Evolutionary conservation across 495 filamentous ascomycete genomes (phyloP).

Genomic region (Neurospora hispaniola): DNA sequence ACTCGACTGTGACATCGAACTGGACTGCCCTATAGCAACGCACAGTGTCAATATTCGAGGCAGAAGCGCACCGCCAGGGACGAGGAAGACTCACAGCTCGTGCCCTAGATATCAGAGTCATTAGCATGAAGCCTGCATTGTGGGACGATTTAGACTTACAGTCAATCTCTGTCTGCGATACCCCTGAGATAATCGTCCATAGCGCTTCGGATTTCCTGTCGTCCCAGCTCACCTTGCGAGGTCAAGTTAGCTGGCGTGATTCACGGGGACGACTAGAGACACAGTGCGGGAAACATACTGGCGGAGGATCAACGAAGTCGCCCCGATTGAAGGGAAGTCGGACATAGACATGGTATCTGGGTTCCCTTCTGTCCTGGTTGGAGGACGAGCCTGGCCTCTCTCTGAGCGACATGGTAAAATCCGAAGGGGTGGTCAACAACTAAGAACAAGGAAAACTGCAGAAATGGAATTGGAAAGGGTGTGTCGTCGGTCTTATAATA

Average conservation of each 20-base stretch:
- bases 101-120: constrained; percentile 49
- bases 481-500: neutral
- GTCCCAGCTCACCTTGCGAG: constrained; percentile 44
- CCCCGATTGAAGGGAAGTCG: constrained; percentile 79
- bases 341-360: constrained; percentile 66
- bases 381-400: constrained; percentile 9
- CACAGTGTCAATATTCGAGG: constrained; percentile 13
- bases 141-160: constrained; percentile 45
- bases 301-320: constrained; percentile 82
- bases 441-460: neutral
- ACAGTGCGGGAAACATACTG: constrained; percentile 41
- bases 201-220: constrained; percentile 71
- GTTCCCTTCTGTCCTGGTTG: constrained; percentile 20
- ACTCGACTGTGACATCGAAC: constrained; percentile 64
- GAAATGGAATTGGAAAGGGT: neutral
- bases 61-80: neutral
- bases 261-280: neutral
- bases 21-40: constrained; percentile 27
- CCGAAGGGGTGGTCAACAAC: neutral
- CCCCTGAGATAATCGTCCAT: constrained; percentile 80
- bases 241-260: constrained; percentile 1
- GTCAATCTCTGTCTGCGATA: constrained; percentile 68
- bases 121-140: constrained; percentile 2
- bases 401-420: constrained; percentile 7
- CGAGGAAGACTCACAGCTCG: constrained; percentile 48